Evolutionary conservation across 2,329 filamentous ascomycete genomes (phyloP).

Genomic region (Plenodomus lindquistii): DNA sequence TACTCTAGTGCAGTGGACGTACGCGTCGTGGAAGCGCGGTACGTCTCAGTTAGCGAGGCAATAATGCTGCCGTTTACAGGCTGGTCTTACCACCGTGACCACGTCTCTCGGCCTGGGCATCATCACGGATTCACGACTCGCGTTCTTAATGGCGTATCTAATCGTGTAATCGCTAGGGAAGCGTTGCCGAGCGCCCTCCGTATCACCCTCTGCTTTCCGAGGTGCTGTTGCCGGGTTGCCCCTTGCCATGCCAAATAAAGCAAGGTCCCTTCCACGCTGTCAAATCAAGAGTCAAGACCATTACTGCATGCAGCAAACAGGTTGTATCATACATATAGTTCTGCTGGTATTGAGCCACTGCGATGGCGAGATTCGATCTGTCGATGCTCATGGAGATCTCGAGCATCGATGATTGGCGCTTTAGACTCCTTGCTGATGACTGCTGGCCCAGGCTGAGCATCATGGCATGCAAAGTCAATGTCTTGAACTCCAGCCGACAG

Average conservation of each 20-base stretch:
- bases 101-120: conserved; percentile 10
- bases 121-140: conserved; percentile 18
- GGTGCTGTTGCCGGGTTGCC: conserved; percentile 21
- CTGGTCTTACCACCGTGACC: conserved; percentile 26
- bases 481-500: neutral
- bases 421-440: too few species aligned
- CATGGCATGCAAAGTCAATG: neutral
- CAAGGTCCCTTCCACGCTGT: conserved; percentile 33
- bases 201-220: conserved; percentile 28
- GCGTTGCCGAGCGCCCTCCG: conserved; percentile 35
- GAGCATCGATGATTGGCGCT: neutral
- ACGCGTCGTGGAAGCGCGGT: conserved; percentile 37
- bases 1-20: conserved; percentile 31
- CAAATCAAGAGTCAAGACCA: conserved; percentile 2
- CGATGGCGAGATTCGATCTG: neutral
- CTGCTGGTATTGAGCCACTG: neutral
- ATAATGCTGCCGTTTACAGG: conserved; percentile 36
- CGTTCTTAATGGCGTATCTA: conserved; percentile 27
- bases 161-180: conserved; percentile 14
- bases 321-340: conserved; percentile 6
- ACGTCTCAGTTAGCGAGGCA: conserved; percentile 42
- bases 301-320: conserved; percentile 14
- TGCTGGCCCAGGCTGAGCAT: too few species aligned
- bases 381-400: neutral
- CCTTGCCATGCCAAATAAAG: conserved; percentile 27